Conservation (phyloP, 2,329 filamentous ascomycete species). For the Trichoderma breve region DNA sequence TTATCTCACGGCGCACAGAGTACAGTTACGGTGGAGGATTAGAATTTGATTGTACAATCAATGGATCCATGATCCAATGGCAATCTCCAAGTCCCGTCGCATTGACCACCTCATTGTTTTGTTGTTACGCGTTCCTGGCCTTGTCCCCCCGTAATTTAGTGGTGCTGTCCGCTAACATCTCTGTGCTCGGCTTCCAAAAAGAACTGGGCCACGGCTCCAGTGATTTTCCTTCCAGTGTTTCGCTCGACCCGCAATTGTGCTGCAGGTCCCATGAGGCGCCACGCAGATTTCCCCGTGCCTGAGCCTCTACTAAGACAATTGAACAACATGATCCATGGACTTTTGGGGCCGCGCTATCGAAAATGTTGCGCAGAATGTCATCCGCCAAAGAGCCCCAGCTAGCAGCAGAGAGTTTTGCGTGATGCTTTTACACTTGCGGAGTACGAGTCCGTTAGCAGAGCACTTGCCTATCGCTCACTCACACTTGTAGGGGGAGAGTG, state of each 20-base stretch:
- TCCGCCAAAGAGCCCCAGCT: not conserved
- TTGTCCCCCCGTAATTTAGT: not conserved
- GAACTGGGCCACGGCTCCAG: not conserved
- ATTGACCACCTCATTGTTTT: not conserved
- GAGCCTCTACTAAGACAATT: not conserved
- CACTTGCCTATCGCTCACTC: not conserved
- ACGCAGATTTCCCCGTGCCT: conserved; percentile 7
- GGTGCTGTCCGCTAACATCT: not conserved
- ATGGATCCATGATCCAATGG: not conserved
- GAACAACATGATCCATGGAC: not conserved
- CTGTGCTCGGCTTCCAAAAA: not conserved
- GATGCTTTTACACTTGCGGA: not conserved
- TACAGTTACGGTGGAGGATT: not conserved
- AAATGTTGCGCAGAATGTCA: conserved; percentile 6
- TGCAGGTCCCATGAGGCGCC: conserved; percentile 3
- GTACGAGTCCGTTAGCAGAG: not conserved
- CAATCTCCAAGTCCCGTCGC: not conserved
- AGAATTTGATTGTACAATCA: not conserved
- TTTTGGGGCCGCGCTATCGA: conserved; percentile 9
- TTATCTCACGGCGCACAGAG: not conserved
- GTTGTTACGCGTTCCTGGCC: not conserved
- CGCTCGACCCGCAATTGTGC: not conserved
- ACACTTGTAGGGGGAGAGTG: not conserved
- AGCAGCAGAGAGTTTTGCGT: not conserved
- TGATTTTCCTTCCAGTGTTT: not conserved